Base-by-base conservation (phyloP, 2,329 filamentous ascomycete species). In the Ascosphaera aggregata region DNA sequence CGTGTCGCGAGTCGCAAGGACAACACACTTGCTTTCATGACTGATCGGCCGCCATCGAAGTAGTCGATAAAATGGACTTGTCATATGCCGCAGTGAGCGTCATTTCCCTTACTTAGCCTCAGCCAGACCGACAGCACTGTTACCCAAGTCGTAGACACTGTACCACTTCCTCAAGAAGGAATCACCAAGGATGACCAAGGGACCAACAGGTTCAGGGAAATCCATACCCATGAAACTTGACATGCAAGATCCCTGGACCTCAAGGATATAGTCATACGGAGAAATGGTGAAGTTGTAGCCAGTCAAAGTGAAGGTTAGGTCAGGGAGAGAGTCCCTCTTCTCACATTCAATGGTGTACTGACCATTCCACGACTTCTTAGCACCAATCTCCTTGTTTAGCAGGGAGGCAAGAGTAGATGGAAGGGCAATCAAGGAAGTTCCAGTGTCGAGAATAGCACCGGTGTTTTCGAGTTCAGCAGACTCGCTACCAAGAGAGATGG, bases 141-240 rank as follows among this genome's bases (percentile, higher is more conserved):
- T 85, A 58, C 80, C 85, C 43, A 94, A 70, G 61, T 98, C 82
- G 57, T 98, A 98, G 54, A 98, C 79, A 46, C 82, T 92, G 72
- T 95, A 95, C 54, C 52, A 62, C 47, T 51, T 53, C 45, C 60
- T 49, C 46, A 76, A 60, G 68, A 76, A 76, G 46, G 71, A 47
- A 44, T 58, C 56, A 43, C 89, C 89, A 18, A 98, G 75, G 47
- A 98, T 98, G 44, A 82, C 85, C 46, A 98, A 73, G 48, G 89
- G 89, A 36, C 89, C 86, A 43, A 79, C 76, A 31, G 84, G 84
- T 54, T 76, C 79, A 41, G 84, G 63, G 63, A 82, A 75, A 58
- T 85, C 89, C 76, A 95, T 92, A 51, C 84, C 85, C 74, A 92
- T 91, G 65, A 98, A 93, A 49, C 82, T 80, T 45, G 84, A 94